Percentiles rank a stretch among this genome's conserved stretches.
These are phyloP conservation scores for Polygonum maritimum DNA, from an alignment of 148 eudicot species.

Conservation along the genomic window DNA sequence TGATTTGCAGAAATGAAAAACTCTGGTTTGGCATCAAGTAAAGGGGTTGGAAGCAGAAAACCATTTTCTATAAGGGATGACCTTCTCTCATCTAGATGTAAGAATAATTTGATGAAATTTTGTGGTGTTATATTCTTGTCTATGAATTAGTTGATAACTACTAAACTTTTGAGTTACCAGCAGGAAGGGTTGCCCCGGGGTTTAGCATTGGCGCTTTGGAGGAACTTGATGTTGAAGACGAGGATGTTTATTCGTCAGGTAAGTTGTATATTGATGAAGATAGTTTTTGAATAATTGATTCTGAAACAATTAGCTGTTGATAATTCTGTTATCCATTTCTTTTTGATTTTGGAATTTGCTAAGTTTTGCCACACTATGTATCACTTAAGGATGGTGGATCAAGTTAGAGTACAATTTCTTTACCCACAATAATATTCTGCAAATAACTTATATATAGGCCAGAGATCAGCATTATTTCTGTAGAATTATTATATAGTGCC, in stretches of 20 bases:
- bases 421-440: not conserved
- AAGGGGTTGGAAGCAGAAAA: constrained; percentile 30
- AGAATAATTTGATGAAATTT: constrained; percentile 11
- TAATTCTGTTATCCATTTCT: not conserved
- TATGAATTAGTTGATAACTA: constrained; percentile 13
- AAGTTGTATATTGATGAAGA: constrained; percentile 12
- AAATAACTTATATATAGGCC: too few species aligned
- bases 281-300: not conserved
- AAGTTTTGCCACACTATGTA: not conserved
- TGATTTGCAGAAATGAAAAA: constrained; percentile 59
- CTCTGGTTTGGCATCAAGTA: constrained; percentile 33
- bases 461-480: not conserved
- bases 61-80: constrained; percentile 40
- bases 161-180: constrained; percentile 28
- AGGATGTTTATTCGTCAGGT: constrained; percentile 87
- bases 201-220: constrained; percentile 97
- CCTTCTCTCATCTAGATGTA: constrained; percentile 54
- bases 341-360: not conserved
- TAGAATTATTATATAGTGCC: not conserved
- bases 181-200: constrained; percentile 80
- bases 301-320: not conserved
- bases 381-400: not conserved
- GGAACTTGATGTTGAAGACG: constrained; percentile 87
- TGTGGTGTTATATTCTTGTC: not conserved
- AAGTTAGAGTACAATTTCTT: too few species aligned